phyloP scores from a whole-genome alignment of 2,329 filamentous ascomycete genomes.

The Torrubiellomyces zombiae region DNA sequence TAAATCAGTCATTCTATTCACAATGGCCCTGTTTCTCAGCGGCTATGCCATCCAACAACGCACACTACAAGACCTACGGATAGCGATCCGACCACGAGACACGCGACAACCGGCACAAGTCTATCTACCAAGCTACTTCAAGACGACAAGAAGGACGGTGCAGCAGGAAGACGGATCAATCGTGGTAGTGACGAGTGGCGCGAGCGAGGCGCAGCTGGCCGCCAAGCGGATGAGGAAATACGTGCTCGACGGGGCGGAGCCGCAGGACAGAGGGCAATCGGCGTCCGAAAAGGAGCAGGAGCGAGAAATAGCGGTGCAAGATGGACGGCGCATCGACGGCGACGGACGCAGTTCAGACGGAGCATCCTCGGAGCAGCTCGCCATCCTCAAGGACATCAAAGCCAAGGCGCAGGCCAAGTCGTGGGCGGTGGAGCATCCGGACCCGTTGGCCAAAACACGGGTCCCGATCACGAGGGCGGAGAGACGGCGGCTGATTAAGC shows the following conservation, averaged over 20 bases:
- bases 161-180: conserved; percentile 30
- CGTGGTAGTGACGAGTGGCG: conserved; percentile 21
- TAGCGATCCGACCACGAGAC: conserved; percentile 42
- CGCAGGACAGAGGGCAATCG: conserved; percentile 2
- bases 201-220: conserved; percentile 10
- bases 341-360: conserved; percentile 4
- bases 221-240: no score
- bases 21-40: conserved; percentile 67
- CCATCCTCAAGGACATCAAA: conserved; percentile 16
- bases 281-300: conserved; percentile 2
- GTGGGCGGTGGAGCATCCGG: conserved; percentile 17
- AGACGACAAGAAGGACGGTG: conserved; percentile 23
- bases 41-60: conserved; percentile 81
- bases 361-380: conserved; percentile 11
- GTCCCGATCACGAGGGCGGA: conserved; percentile 34
- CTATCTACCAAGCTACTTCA: conserved; percentile 34
- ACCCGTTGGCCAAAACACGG: conserved; percentile 19
- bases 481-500: conserved; percentile 39
- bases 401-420: conserved; percentile 16
- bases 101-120: conserved; percentile 29
- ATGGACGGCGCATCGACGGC: conserved; percentile 5
- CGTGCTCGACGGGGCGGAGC: conserved; percentile 15
- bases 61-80: conserved; percentile 61
- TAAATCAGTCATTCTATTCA: conserved; percentile 53
- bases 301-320: conserved; percentile 5